These are phyloP conservation scores for Magnusiomyces sp. DNA, from an alignment of 1,139 yeast genomes.

Conservation along the genomic window DNA sequence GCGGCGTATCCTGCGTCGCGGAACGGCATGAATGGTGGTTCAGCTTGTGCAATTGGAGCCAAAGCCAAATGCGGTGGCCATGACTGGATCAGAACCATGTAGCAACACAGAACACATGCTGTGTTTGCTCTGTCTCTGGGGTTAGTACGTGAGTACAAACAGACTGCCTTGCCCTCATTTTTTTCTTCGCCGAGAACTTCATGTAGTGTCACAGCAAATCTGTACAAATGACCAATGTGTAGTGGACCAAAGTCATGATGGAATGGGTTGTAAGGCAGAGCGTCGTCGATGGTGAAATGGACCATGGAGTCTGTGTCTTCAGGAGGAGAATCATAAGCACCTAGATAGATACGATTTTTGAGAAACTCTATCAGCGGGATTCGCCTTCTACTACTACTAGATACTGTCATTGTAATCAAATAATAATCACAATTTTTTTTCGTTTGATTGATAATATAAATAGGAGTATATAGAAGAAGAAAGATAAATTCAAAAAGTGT, in stretches of 20 bases:
- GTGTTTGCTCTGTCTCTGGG: conserved; percentile 85
- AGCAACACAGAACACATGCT: conserved; percentile 87
- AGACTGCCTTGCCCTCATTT: conserved; percentile 83
- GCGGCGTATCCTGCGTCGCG: conserved; percentile 96
- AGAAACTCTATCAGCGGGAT: conserved; percentile 34
- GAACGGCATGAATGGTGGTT: conserved; percentile 90
- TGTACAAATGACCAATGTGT: conserved; percentile 83
- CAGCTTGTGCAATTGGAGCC: conserved; percentile 87
- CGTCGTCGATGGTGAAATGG: conserved; percentile 86
- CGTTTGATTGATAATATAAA: no score
- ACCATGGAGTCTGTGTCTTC: conserved; percentile 67
- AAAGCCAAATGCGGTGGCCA: conserved; percentile 98
- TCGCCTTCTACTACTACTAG: no score
- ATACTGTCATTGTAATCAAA: no score
- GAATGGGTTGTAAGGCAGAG: conserved; percentile 83
- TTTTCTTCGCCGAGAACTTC: conserved; percentile 79
- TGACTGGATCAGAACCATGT: conserved; percentile 88
- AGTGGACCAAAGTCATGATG: conserved; percentile 95
- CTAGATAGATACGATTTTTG: conserved; percentile 74
- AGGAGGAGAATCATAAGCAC: conserved; percentile 79
- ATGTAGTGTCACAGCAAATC: conserved; percentile 91
- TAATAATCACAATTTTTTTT: no score
- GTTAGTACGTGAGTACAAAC: conserved; percentile 75
- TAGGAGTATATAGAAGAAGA: no score
- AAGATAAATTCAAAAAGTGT: no score